Evolutionary conservation across 225 moss, liverwort and hornwort genomes (phyloP), one percentile per base, ranked within the genome.

Genomic region (Asterella californica): DNA sequence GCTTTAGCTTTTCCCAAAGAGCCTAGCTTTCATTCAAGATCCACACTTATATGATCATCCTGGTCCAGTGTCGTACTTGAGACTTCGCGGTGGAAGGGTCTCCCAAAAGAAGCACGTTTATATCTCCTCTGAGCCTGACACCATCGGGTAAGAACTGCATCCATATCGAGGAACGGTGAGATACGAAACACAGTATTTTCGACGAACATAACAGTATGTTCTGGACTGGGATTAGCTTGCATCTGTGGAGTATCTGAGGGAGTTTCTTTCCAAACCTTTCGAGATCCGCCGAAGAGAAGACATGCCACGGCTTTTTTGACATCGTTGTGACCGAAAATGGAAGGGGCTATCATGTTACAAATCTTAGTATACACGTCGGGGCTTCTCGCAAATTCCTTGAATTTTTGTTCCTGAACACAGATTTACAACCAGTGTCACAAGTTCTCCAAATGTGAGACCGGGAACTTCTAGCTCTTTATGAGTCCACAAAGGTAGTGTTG

Each of bases 61-160:
- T 59, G 7, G 24, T 7, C 8, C 10, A 15, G 60, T 12, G 10
- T 22, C 21, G 29, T 74, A 92, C 96, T 92, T 97, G 96, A 38
- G 96, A 94, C 54, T 97, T 97, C 17, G 96, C 96, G 54, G 96
- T 97, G 17, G 96, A 97, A 59, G 94, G 96, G 79, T 94, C 96
- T 59, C 96, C 96, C 24, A 97, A 89, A 71, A 97, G 94, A 78
- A 97, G 93, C 46, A 94, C 96, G 75, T 97, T 97, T 47, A 97
- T 97, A 74, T 97, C 96, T 52, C 96, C 94, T 87, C 96, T 87
- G 29, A 97, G 76, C 76, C 86, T 83, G 72, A 93, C 93, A 78
- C 93, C 96, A 62, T 91, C 94, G 22, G 94, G 94, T 55, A 97
- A 79, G 54, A 82, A 85, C 96, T 96, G 90, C 81, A 81, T 54